A percentile compares a stretch with the other conserved stretches of the same genome.
These are phyloP conservation scores for Gaultheria prostrata DNA, from an alignment of 148 eudicot species.

Conservation along the genomic window DNA sequence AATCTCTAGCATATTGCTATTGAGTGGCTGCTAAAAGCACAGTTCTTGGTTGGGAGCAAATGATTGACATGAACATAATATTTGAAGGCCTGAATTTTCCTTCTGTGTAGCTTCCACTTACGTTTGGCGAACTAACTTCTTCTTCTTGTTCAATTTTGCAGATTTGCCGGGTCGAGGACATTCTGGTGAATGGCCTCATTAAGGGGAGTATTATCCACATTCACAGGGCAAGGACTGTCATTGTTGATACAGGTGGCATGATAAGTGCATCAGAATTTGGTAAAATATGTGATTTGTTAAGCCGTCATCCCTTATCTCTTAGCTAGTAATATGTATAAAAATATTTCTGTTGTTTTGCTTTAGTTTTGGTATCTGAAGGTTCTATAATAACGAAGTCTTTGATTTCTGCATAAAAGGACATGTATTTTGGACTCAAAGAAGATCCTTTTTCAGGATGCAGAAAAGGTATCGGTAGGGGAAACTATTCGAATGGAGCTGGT, in stretches of 20 bases:
- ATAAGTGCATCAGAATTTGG: slow-evolving; percentile 80
- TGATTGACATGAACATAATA: not conserved
- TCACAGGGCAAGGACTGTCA: slow-evolving; percentile 74
- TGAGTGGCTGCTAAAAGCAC: not conserved
- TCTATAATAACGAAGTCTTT: not conserved
- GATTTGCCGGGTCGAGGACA: slow-evolving; percentile 91
- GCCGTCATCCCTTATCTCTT: not conserved
- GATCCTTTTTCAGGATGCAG: slow-evolving; percentile 55
- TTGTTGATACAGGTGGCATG: slow-evolving; percentile 55
- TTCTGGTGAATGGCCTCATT: slow-evolving; percentile 64
- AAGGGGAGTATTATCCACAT: slow-evolving; percentile 77
- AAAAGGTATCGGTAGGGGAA: slow-evolving; percentile 70
- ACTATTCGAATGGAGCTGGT: slow-evolving; percentile 74
- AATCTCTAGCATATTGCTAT: not conserved
- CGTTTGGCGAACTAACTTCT: not conserved
- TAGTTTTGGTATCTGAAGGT: not conserved
- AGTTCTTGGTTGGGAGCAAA: not conserved
- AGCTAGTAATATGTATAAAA: not conserved
- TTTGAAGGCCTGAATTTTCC: not conserved
- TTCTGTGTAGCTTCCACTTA: not conserved
- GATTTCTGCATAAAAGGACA: not conserved
- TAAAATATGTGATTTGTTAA: slow-evolving; percentile 22
- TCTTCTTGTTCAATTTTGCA: slow-evolving; percentile 22
- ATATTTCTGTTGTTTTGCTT: not conserved
- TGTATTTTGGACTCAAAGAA: slow-evolving; percentile 11